phyloP scores from a whole-genome alignment of 2,329 filamentous ascomycete genomes.

The Fusarium sp. region DNA sequence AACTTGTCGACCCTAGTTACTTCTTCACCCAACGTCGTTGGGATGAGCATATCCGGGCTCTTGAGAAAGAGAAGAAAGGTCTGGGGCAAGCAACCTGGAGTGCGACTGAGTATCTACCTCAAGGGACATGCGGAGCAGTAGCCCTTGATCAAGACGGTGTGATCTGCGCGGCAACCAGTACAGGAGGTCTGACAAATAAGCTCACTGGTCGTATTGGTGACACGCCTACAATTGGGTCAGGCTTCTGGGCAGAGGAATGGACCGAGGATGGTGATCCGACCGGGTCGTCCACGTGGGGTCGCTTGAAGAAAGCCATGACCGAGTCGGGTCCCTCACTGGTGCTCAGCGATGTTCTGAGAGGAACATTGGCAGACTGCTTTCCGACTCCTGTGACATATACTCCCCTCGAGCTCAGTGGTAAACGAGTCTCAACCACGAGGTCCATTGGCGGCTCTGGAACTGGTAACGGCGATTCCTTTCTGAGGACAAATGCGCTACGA shows the following conservation, averaged over 20 bases:
- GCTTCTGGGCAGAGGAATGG: conserved; percentile 93
- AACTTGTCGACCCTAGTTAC: conserved; percentile 74
- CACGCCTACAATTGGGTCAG: conserved; percentile 83
- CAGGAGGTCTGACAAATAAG: conserved; percentile 89
- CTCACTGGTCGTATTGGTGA: conserved; percentile 85
- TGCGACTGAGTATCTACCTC: conserved; percentile 73
- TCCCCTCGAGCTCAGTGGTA: conserved; percentile 37
- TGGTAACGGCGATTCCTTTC: conserved; percentile 89
- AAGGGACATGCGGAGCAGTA: conserved; percentile 86
- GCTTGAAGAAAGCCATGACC: conserved; percentile 16
- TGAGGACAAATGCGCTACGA: conserved; percentile 74
- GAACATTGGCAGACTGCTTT: conserved; percentile 68
- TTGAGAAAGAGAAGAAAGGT: conserved; percentile 57
- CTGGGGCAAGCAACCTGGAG: conserved; percentile 62
- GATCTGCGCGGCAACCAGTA: conserved; percentile 73
- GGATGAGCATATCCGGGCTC: conserved; percentile 77
- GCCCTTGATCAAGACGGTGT: conserved; percentile 80
- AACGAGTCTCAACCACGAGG: conserved; percentile 35
- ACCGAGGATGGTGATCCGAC: conserved; percentile 55
- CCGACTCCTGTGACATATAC: conserved; percentile 57
- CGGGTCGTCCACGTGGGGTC: conserved; percentile 12
- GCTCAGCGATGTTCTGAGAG: conserved; percentile 52
- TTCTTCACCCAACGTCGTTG: conserved; percentile 82
- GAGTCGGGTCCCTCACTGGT: conserved; percentile 17
- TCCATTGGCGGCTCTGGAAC: conserved; percentile 76